Evolutionary conservation across 1,139 yeast genomes (phyloP).

Genomic region (Blastobotrys persicus): DNA sequence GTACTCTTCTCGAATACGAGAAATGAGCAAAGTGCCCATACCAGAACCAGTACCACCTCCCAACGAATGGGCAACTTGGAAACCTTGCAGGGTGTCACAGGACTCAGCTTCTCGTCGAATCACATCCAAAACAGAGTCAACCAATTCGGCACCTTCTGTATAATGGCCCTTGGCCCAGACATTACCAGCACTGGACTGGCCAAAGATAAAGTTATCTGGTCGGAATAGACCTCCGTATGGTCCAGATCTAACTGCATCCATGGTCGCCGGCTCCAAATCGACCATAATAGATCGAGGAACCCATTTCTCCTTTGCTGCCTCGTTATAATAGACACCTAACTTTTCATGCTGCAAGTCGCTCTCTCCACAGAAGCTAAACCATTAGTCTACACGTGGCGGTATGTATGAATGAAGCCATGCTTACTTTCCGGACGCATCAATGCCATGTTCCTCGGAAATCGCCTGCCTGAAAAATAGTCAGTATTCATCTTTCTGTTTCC

Average conservation of each 20-base stretch:
- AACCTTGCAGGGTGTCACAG: conserved; percentile 89
- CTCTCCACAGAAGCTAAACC: conserved; percentile 31
- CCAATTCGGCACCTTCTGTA: conserved; percentile 93
- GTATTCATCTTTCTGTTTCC: too few relatives aligned
- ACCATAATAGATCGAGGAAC: conserved; percentile 92
- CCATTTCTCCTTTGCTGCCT: conserved; percentile 64
- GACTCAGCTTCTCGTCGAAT: conserved; percentile 93
- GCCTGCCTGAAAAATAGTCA: too few relatives aligned
- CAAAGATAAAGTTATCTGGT: conserved; percentile 86
- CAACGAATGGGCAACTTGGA: conserved; percentile 88
- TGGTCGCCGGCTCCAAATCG: conserved; percentile 91
- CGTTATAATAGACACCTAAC: conserved; percentile 56
- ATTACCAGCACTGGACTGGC: conserved; percentile 90
- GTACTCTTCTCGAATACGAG: conserved; percentile 81
- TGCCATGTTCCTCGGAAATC: conserved; percentile 94
- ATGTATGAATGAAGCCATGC: conserved; percentile 19
- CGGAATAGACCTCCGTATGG: conserved; percentile 79
- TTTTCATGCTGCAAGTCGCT: conserved; percentile 45
- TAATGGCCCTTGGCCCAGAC: conserved; percentile 97
- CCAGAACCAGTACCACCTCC: conserved; percentile 99
- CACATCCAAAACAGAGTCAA: conserved; percentile 83
- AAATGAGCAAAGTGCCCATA: conserved; percentile 82
- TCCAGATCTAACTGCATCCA: conserved; percentile 77
- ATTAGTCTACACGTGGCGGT: conserved; percentile 14
- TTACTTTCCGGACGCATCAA: conserved; percentile 67